These are phyloP conservation scores for Martiniozyma abietophila DNA, from an alignment of 805 yeast species.

Conservation along the genomic window DNA sequence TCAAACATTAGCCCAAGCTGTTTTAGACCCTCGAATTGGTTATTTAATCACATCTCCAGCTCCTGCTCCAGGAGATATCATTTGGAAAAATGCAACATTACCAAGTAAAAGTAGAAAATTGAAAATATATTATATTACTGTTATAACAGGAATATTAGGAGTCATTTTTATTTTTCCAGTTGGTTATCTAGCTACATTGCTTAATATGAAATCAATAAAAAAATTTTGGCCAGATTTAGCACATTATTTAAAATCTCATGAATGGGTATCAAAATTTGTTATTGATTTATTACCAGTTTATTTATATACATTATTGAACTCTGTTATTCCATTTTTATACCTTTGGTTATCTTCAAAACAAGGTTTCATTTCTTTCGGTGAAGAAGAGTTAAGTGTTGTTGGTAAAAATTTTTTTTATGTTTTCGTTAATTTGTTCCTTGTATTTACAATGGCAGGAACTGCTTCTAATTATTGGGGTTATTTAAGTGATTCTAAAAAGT, in stretches of 20 bases:
- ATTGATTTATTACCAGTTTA: constrained; percentile 90
- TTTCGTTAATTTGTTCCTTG: constrained; percentile 86
- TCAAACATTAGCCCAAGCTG: constrained; percentile 94
- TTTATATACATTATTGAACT: constrained; percentile 76
- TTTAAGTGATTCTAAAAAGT: constrained; percentile 78
- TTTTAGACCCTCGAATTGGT: constrained; percentile 81
- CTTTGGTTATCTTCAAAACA: constrained; percentile 76
- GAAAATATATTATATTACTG: constrained; percentile 55
- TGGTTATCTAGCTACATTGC: constrained; percentile 70
- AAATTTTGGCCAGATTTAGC: constrained; percentile 82
- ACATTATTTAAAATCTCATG: constrained; percentile 47
- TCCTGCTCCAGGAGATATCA: constrained; percentile 93
- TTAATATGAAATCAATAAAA: constrained; percentile 69
- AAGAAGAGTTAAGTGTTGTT: constrained; percentile 82
- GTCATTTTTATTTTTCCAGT: constrained; percentile 76
- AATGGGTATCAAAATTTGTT: constrained; percentile 68
- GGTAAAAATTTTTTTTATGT: constrained; percentile 91
- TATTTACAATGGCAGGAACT: constrained; percentile 90
- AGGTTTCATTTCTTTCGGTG: constrained; percentile 87
- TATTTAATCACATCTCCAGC: constrained; percentile 76
- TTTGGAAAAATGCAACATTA: constrained; percentile 85
- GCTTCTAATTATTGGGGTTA: constrained; percentile 74
- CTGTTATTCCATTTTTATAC: constrained; percentile 76
- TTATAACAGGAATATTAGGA: constrained; percentile 58
- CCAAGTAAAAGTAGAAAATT: constrained; percentile 63